phyloP scores from a whole-genome alignment of 2,329 filamentous ascomycete genomes.

The Penicillium sp. region DNA sequence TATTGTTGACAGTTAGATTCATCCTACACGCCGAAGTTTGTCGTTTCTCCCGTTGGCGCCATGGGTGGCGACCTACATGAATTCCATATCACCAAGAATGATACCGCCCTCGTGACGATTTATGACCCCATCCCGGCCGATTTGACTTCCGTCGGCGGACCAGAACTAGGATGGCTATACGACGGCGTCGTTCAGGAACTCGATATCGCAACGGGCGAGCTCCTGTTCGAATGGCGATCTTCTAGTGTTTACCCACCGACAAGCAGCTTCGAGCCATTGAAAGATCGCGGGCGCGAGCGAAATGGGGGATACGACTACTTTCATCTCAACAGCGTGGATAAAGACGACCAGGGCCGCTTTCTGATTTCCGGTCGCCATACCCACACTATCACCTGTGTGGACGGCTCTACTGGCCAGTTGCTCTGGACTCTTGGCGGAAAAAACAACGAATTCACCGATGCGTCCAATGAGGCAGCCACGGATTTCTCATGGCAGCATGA shows the following conservation, averaged over 20 bases:
- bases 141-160: constrained; percentile 41
- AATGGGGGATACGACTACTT: constrained; percentile 51
- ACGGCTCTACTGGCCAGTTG: constrained; percentile 31
- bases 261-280: constrained; percentile 21
- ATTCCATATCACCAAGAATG: constrained; percentile 42
- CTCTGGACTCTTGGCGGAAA: constrained; percentile 32
- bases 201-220: constrained; percentile 42
- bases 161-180: constrained; percentile 40
- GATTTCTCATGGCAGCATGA: constrained; percentile 32
- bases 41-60: constrained; percentile 21
- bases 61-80: constrained; percentile 44
- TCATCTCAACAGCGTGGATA: constrained; percentile 55
- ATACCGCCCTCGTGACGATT: constrained; percentile 43
- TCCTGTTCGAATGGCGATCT: constrained; percentile 48
- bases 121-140: constrained; percentile 43
- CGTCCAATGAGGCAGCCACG: constrained; percentile 22
- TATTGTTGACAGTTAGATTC: constrained; percentile 24
- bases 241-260: constrained; percentile 39
- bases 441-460: constrained; percentile 28
- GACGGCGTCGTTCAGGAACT: constrained; percentile 48
- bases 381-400: constrained; percentile 40
- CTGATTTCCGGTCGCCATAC: constrained; percentile 43
- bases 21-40: constrained; percentile 30
- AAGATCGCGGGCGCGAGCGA: constrained; percentile 17
- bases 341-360: constrained; percentile 46